Base-by-base conservation (phyloP, 2,329 filamentous ascomycete genomes). In the Fusarium concolor region DNA sequence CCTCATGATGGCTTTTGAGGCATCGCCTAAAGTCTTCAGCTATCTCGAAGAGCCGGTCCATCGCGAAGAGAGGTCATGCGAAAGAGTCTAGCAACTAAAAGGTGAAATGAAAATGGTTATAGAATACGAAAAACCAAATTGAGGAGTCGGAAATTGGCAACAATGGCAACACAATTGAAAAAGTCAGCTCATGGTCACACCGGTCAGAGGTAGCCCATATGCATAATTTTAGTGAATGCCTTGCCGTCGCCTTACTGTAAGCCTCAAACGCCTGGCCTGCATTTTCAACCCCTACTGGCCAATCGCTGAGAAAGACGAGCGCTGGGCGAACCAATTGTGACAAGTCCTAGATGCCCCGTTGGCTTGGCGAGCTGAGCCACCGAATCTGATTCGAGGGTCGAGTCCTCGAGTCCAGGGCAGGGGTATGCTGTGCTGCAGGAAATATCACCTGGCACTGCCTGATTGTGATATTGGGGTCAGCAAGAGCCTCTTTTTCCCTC, bases 361-460 rank as follows among this genome's bases (percentile, higher is more conserved):
- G 46, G 41, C 46, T 35, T 29, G 26, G 18, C 28, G 7, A 17
- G 28, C 43, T 45, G 43, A 12, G 7, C 6, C 10, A 3, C 7
- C 20, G 29, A 26, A 26, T 2, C 10, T 61, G 56, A 62, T 62
- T 62, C 35, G 56, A 26, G 6, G 4, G 29, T 24, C 28, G 5
- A n/a, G 31, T 52, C 31, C 44, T 31, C n/a, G 17, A 42, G 11
- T 31, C 2, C 15, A 37, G 35, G 56, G 56, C 12, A 42, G 28
- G 56, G 56, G 17, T 62, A n/a, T 41, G 6, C 29, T 41, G 39
- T 26, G 4, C 10, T 31, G 29, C 41, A 46, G 18, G 17, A 17
- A 4, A 15, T 26, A 10, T 4, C 7, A 24, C 17, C 56, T 46
- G 17, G 14, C 56, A 26, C 46, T 62, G 58, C 56, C 56, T 62